A percentile compares a stretch with the other conserved stretches of the same genome.
Conservation (phyloP, 1,284 basidiomycete genomes). For the Gymnopus androsaceus region DNA sequence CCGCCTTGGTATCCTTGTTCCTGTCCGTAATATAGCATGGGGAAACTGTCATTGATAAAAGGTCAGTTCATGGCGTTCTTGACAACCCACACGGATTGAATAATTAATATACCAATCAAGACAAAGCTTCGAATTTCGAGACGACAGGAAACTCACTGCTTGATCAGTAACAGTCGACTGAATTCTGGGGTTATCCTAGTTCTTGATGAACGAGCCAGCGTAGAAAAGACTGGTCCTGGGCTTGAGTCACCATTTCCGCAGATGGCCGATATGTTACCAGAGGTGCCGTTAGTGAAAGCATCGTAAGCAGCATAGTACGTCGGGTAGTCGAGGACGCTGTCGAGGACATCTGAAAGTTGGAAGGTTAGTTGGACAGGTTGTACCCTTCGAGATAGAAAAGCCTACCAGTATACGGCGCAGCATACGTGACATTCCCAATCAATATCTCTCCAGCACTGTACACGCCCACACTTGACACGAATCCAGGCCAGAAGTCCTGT, state of each 20-base stretch:
- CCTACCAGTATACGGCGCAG: constrained; percentile 39
- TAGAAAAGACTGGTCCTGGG: constrained; percentile 46
- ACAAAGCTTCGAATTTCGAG: not conserved
- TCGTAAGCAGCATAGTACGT: constrained; percentile 61
- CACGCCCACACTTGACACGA: constrained; percentile 65
- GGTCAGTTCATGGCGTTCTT: constrained; percentile 53
- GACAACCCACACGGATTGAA: constrained; percentile 38
- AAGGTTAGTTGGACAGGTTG: not conserved
- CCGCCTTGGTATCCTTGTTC: constrained; percentile 65
- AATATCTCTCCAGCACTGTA: constrained; percentile 69
- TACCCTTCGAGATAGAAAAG: not conserved
- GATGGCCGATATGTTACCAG: constrained; percentile 59
- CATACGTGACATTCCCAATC: constrained; percentile 36
- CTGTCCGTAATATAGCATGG: constrained; percentile 74
- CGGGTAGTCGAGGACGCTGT: constrained; percentile 68
- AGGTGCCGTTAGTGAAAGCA: constrained; percentile 51
- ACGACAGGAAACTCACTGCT: not conserved
- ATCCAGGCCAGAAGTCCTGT: constrained; percentile 63
- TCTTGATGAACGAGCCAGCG: constrained; percentile 79
- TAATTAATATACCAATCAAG: not conserved
- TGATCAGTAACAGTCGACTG: constrained; percentile 48
- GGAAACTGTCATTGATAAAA: constrained; percentile 61
- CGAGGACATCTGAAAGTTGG: constrained; percentile 34
- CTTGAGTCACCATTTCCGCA: constrained; percentile 42
- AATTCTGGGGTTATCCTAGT: constrained; percentile 78